Evolutionary conservation across 2,329 filamentous ascomycete genomes (phyloP), one percentile per base, ranked within the genome.

Genomic region (Dactylonectria estremocensis): DNA sequence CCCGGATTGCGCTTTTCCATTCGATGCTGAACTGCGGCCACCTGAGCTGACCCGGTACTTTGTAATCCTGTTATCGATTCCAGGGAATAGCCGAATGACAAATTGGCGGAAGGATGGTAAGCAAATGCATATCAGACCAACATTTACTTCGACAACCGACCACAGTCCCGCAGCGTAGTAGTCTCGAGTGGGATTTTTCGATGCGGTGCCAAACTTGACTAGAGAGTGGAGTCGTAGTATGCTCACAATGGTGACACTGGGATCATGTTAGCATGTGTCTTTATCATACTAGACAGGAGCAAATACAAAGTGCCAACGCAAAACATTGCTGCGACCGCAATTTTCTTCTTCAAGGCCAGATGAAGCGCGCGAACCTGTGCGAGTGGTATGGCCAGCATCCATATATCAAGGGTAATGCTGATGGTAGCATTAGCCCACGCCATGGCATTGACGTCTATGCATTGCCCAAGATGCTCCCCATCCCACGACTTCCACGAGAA

Each of bases 21-120:
- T 43, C 40, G 40, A n/a, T n/a, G 14, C n/a, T n/a, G 40, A n/a
- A 43, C 14, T 18, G 40, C 14, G 14, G 6, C 40, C n/a, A n/a
- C n/a, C 40, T 14, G 16, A 43, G 16, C 40, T 18, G 2, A n/a
- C 40, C 3, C n/a, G 40, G 8, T 43, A 43, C 40, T n/a, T 43
- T 43, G 16, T 8, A 7, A 14, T 35, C 8, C 77, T 73, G 18
- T 77, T 74, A 11, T 75, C 66, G 0, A 79, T 14, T 56, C 71
- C 74, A 40, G 49, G n/a, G n/a, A 53, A 53, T 6, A 53, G 2
- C 20, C 22, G 50, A 7, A 35, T 9, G 24, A 53, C 5, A 14
- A 53, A 3, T 3, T 35, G 50, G n/a, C 50, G 50, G 5, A 53
- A 22, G 2, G 50, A 53, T 7, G 50, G 50, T 28, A 53, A 35